Conservation (phyloP, 768 basidiomycete species). For the Pleurotus tuoliensis region DNA sequence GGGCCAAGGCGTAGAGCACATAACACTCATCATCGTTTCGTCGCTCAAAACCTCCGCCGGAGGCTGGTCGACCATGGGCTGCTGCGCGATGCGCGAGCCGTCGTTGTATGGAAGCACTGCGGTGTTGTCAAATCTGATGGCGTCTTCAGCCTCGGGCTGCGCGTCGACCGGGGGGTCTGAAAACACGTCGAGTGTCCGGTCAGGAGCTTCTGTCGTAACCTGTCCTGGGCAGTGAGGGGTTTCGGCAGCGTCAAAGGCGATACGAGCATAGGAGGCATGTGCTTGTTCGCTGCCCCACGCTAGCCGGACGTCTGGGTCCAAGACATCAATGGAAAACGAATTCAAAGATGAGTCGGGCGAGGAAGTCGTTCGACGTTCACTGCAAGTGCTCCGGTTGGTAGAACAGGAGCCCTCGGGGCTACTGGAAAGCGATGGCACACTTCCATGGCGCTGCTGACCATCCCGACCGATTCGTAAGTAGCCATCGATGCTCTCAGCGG, state of each 20-base stretch:
- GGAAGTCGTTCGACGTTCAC: background rate
- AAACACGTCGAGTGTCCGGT: background rate
- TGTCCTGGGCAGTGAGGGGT: too few species aligned
- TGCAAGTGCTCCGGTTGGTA: too few species aligned
- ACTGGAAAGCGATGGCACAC: background rate
- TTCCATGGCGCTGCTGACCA: background rate
- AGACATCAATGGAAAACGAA: background rate
- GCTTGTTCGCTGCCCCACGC: too few species aligned
- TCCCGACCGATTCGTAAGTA: background rate
- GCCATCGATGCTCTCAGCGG: background rate
- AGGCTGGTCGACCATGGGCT: background rate
- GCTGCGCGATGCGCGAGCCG: background rate
- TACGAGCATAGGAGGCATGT: too few species aligned
- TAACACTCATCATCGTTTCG: background rate
- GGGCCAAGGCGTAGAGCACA: slow-evolving; percentile 1
- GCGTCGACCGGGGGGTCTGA: background rate
- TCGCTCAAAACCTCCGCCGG: background rate
- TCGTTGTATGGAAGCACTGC: background rate
- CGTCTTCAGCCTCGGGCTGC: background rate
- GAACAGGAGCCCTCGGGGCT: background rate
- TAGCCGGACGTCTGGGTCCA: too few species aligned
- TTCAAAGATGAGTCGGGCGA: background rate
- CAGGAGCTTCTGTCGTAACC: too few species aligned
- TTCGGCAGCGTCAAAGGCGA: too few species aligned
- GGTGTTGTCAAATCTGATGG: background rate